phyloP scores from a whole-genome alignment of 371 early-diverging fungal genomes.

The Haplosporangium sp. region DNA sequence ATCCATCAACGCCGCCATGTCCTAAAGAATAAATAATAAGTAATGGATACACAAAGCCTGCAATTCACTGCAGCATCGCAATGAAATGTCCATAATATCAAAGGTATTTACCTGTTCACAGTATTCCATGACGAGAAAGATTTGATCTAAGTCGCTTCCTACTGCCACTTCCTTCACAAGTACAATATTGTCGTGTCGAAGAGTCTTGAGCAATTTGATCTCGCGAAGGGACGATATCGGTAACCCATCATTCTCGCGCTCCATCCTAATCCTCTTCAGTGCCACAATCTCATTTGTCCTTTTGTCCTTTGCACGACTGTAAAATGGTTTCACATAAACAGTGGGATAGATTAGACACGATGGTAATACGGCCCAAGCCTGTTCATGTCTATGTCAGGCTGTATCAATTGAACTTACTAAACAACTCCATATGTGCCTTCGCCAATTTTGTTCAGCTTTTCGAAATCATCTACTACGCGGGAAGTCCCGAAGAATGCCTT shows the following conservation, averaged over 20 bases:
- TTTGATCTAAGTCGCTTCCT: slow-evolving; percentile 69
- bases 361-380: too few species aligned
- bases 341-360: too few species aligned
- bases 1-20: slow-evolving; percentile 76
- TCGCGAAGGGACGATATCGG: slow-evolving; percentile 91
- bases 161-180: slow-evolving; percentile 84
- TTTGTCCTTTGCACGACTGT: slow-evolving; percentile 72
- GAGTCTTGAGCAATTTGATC: slow-evolving; percentile 87
- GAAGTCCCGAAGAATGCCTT: slow-evolving; percentile 66
- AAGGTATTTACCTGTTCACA: slow-evolving; percentile 70
- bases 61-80: too few species aligned
- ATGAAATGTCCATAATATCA: not conserved
- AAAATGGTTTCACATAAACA: not conserved
- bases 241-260: slow-evolving; percentile 83
- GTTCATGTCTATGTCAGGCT: not conserved
- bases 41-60: not conserved
- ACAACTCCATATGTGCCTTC: slow-evolving; percentile 93
- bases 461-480: slow-evolving; percentile 73
- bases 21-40: slow-evolving; percentile 52
- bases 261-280: slow-evolving; percentile 89
- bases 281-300: slow-evolving; percentile 80
- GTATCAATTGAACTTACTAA: slow-evolving; percentile 63
- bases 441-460: slow-evolving; percentile 77
- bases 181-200: slow-evolving; percentile 91
- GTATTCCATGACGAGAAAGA: slow-evolving; percentile 84